Base-by-base conservation (phyloP, 495 filamentous ascomycete species). In the Ramalina peruviana region DNA sequence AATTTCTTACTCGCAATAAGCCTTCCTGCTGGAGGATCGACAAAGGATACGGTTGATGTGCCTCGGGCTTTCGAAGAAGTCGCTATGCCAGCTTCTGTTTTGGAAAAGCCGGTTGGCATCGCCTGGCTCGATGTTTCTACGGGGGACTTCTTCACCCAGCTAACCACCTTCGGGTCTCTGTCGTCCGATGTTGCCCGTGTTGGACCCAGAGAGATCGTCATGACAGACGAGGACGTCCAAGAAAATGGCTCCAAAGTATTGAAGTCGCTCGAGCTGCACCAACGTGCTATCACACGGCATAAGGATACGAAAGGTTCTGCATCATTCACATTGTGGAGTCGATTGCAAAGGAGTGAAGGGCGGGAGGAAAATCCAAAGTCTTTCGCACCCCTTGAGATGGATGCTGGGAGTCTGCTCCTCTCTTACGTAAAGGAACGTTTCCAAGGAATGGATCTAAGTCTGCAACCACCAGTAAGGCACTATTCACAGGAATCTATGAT, bases 61-160 rank as follows among this genome's bases (percentile, higher is more conserved):
- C 27, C n/a, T 42, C 26, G 36, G n/a, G 50, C 56, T n/a, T 50
- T 56, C 20, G 45, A 53, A 2, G 51, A 62, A 12, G 56, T 56
- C 26, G 56, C 57, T 33, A 25, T 59, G 1, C 58, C 70, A 20
- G 46, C 70, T 52, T 59, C 65, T 15, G 65, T 68, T 26, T 50
- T 66, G 10, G 64, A 67, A 36, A 65, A 66, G 46, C 64, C 58
- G 54, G 72, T 93, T 52, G 93, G 93, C 10, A 66, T 99, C 37
- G 85, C 93, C 21, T 99, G 92, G 92, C 64, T 95, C 36, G 92
- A 99, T 65, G 67, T 97, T 9, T 94, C 90, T 26, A 99, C 92
- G 5, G 93, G 92, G 2, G 81, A 85, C 58, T 96, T 96, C 63
- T 92, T 79, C 58, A 94, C 86, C 3, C 86, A 96, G 61, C 68